Evolutionary conservation across 2,329 filamentous ascomycete genomes (phyloP).

Genomic region (Diaporthe sp.): DNA sequence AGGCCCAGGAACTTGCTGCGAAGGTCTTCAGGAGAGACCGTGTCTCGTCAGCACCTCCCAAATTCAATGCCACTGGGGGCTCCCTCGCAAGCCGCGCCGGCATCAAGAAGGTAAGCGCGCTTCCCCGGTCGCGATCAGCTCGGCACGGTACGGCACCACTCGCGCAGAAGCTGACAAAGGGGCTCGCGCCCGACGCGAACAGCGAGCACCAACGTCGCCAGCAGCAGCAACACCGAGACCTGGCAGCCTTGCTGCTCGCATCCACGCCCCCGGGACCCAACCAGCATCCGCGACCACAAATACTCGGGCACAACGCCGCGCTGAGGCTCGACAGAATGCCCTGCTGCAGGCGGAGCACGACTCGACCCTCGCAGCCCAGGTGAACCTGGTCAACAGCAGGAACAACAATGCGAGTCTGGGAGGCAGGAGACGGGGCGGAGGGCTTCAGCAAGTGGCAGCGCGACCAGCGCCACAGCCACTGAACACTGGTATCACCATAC

Average conservation of each 20-base stretch:
- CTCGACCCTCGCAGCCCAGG: conserved; percentile 47
- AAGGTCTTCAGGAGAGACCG: conserved; percentile 77
- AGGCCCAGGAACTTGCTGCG: conserved; percentile 78
- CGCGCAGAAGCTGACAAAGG: conserved; percentile 24
- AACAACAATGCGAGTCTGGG: conserved; percentile 43
- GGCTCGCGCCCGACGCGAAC: background rate
- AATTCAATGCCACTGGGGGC: conserved; percentile 59
- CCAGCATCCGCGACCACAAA: conserved; percentile 47
- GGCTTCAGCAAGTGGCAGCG: conserved; percentile 45
- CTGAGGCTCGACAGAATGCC: conserved; percentile 48
- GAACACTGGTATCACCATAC: conserved; percentile 73
- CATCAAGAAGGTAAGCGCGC: conserved; percentile 74
- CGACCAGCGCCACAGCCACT: conserved; percentile 50
- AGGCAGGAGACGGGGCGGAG: conserved; percentile 42
- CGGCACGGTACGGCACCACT: conserved; percentile 52
- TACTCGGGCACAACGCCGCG: conserved; percentile 52
- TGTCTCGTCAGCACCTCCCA: conserved; percentile 68
- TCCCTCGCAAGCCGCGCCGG: conserved; percentile 80
- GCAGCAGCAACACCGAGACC: conserved; percentile 46
- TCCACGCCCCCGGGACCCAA: conserved; percentile 55
- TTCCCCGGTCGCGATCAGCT: conserved; percentile 19
- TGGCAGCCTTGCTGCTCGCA: conserved; percentile 62
- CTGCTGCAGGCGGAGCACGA: conserved; percentile 57
- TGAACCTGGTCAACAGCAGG: conserved; percentile 49
- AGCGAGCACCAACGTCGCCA: conserved; percentile 47